Percentiles rank a stretch among this genome's conserved stretches.
Conservation (phyloP, 2,329 filamentous ascomycete genomes). For the Xylariaceae sp. region DNA sequence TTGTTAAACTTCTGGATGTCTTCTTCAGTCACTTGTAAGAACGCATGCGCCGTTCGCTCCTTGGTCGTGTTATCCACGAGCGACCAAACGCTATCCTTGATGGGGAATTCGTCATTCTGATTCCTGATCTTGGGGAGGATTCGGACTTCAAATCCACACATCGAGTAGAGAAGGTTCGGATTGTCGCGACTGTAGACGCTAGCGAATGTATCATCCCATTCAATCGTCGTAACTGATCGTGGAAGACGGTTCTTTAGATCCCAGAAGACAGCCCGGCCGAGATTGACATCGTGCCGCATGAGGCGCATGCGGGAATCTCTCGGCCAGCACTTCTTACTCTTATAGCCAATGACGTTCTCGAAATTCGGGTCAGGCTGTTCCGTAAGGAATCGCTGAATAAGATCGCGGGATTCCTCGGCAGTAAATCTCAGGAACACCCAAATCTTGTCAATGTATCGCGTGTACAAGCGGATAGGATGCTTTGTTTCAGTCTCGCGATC, state of each 20-base stretch:
- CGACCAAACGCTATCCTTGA: slow-evolving; percentile 98
- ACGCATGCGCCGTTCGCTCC: slow-evolving; percentile 93
- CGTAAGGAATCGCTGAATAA: slow-evolving; percentile 95
- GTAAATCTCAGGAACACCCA: slow-evolving; percentile 96
- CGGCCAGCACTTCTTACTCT: slow-evolving; percentile 99
- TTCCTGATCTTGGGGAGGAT: slow-evolving; percentile 94
- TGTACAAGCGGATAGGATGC: slow-evolving; percentile 96
- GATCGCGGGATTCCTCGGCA: slow-evolving; percentile 87
- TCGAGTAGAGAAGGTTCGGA: slow-evolving; percentile 92
- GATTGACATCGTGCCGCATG: slow-evolving; percentile 97
- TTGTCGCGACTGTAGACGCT: slow-evolving; percentile 98
- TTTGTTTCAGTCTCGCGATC: slow-evolving; percentile 86
- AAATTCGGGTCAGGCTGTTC: slow-evolving; percentile 99
- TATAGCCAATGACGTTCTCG: slow-evolving; percentile 97
- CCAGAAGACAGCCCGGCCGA: slow-evolving; percentile 97
- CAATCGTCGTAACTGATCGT: slow-evolving; percentile 90
- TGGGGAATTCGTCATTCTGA: slow-evolving; percentile 89
- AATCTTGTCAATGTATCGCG: slow-evolving; percentile 94
- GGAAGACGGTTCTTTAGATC: slow-evolving; percentile 95
- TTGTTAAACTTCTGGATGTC: slow-evolving; percentile 99
- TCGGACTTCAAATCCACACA: slow-evolving; percentile 96
- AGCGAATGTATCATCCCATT: slow-evolving; percentile 98
- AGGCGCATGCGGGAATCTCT: slow-evolving; percentile 94
- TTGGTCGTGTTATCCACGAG: slow-evolving; percentile 94
- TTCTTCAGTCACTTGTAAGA: slow-evolving; percentile 95